These are phyloP conservation scores for Stygiomarasmius scandens DNA, from an alignment of 1,284 basidiomycete genomes.

Conservation along the genomic window DNA sequence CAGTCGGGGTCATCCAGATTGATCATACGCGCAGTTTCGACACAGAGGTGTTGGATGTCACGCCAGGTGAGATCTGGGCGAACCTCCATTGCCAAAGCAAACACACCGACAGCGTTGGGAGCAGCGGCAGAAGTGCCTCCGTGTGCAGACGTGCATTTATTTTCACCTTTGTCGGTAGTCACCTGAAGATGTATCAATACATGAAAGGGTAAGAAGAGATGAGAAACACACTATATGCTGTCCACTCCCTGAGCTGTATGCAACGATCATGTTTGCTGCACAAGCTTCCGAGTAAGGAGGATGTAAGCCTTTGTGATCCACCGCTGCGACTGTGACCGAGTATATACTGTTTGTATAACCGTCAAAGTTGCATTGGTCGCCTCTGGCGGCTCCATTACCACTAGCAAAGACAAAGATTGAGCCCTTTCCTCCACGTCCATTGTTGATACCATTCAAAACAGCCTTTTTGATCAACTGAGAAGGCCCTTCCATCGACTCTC, in stretches of 20 bases:
- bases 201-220: conserved; percentile 5
- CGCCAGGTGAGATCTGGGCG: conserved; percentile 96
- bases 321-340: conserved; percentile 92
- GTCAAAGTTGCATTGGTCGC: conserved; percentile 99
- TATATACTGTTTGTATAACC: conserved; percentile 99
- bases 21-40: conserved; percentile 78
- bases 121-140: conserved; percentile 98
- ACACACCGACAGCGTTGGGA: conserved; percentile 91
- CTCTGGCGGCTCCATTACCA: conserved; percentile 90
- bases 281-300: conserved; percentile 98
- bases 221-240: conserved; percentile 79
- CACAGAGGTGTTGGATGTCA: conserved; percentile 91
- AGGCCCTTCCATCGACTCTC: conserved; percentile 93
- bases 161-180: conserved; percentile 91
- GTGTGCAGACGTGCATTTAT: conserved; percentile 82
- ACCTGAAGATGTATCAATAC: conserved; percentile 55
- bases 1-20: conserved; percentile 94
- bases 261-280: conserved; percentile 95
- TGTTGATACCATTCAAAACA: conserved; percentile 92
- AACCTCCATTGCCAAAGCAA: conserved; percentile 84
- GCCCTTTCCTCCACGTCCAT: conserved; percentile 89
- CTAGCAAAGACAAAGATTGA: conserved; percentile 97
- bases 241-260: conserved; percentile 95
- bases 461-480: conserved; percentile 92
- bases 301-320: conserved; percentile 91